Conservation (phyloP, 768 basidiomycete genomes). For the Trametopsis cervina region DNA sequence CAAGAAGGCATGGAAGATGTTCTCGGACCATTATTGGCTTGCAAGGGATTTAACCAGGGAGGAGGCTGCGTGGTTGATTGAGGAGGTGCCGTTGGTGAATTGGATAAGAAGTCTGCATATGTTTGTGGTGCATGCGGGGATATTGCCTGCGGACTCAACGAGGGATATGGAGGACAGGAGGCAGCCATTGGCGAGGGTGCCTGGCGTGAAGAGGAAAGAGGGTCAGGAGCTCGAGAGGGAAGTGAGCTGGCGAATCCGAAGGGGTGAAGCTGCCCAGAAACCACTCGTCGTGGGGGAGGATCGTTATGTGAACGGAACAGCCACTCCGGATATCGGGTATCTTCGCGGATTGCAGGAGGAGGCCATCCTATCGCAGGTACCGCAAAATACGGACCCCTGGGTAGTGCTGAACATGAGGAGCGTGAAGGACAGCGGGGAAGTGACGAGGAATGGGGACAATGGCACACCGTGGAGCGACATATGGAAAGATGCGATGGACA, state of each 20-base stretch:
- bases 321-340: slow-evolving; percentile 1
- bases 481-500: slow-evolving; percentile 63
- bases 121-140: slow-evolving; percentile 78
- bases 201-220: slow-evolving; percentile 25
- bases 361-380: slow-evolving; percentile 56
- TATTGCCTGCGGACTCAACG: slow-evolving; percentile 65
- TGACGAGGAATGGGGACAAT: slow-evolving; percentile 30
- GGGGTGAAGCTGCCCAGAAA: neutral
- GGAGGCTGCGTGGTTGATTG: slow-evolving; percentile 66
- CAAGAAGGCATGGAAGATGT: slow-evolving; percentile 59
- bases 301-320: neutral
- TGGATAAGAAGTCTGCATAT: slow-evolving; percentile 71
- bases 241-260: neutral
- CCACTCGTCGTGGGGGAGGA: neutral
- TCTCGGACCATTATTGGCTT: slow-evolving; percentile 69
- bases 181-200: slow-evolving; percentile 66
- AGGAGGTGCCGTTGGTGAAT: slow-evolving; percentile 60
- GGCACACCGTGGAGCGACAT: slow-evolving; percentile 72
- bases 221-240: no score
- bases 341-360: slow-evolving; percentile 61
- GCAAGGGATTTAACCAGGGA: slow-evolving; percentile 57
- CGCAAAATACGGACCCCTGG: slow-evolving; percentile 78
- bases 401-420: slow-evolving; percentile 66
- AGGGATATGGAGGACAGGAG: neutral
- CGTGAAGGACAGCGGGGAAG: slow-evolving; percentile 32